Evolutionary conservation across 2,329 filamentous ascomycete genomes (phyloP), one percentile per base, ranked within the genome.

Genomic region (Whalleya microplaca): DNA sequence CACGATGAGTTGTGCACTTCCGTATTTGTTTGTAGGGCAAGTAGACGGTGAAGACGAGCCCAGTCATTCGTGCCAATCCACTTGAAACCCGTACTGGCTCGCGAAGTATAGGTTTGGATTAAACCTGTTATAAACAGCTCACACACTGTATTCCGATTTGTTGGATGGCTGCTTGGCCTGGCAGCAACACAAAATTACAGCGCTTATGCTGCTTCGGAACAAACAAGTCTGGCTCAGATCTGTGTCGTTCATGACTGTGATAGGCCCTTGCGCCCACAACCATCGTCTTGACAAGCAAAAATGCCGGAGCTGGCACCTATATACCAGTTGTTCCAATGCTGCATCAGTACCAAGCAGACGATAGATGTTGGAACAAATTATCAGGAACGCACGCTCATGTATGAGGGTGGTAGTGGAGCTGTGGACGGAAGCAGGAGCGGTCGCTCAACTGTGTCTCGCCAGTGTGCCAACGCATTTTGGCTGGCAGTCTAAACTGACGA

Each of bases 391-490:
- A 53, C 32, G 45, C 51, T 53, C 53, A 49, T 48, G 61, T 41
- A 48, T 27, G 32, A 49, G 41, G 44, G 57, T 56, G 45, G 48
- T 58, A n/a, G 53, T 55, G 54, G 59, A 60, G 41, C 52, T 47
- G 43, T 43, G 48, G 52, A 57, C 46, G 47, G 42, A 48, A 56
- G 52, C 44, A 61, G 59, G 51, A 64, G 53, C 56, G 58, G 59
- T 62, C 58, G 59, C 63, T 60, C 61, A 52, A 58, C 61, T 57
- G 55, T 56, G 56, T 63, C 58, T 64, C 44, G 59, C 61, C 51
- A 56, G 32, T 41, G 52, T 58, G 48, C 59, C 53, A 54, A 62
- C 57, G 27, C 48, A 58, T 43, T 44, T 51, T 21, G n/a, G 46
- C 51, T 45, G 41, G 49, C 53, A 60, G 55, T 59, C 50, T 44